Evolutionary conservation across 257 asterid genomes (phyloP).

Genomic region (Linaria vulgaris): DNA sequence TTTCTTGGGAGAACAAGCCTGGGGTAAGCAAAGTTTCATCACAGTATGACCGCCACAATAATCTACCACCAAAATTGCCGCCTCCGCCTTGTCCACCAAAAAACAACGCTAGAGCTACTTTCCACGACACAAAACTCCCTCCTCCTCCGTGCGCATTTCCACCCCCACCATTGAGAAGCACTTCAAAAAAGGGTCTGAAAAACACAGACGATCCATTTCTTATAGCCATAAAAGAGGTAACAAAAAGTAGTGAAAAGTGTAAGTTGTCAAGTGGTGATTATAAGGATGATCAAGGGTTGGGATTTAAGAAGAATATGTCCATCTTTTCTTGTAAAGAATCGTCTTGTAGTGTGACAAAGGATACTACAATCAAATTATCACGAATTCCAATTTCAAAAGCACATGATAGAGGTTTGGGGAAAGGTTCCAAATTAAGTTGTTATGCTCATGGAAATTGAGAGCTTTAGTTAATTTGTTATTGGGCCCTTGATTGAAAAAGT

Average conservation of each 20-base stretch:
- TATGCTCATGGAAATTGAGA: too few relatives aligned
- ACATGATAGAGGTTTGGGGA: not conserved
- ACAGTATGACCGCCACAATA: not conserved
- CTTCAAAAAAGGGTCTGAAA: slow-evolving; percentile 37
- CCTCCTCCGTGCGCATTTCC: slow-evolving; percentile 55
- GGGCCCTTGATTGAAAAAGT: too few relatives aligned
- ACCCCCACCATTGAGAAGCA: slow-evolving; percentile 30
- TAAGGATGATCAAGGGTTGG: slow-evolving; percentile 29
- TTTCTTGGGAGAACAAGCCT: slow-evolving; percentile 72
- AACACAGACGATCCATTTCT: slow-evolving; percentile 68
- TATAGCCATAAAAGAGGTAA: slow-evolving; percentile 64
- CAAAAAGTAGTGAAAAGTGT: slow-evolving; percentile 48
- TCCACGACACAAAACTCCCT: slow-evolving; percentile 35
- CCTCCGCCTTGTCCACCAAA: not conserved
- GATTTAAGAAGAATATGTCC: slow-evolving; percentile 46
- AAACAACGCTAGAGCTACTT: slow-evolving; percentile 22
- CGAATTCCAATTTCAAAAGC: slow-evolving; percentile 52
- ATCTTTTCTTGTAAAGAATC: slow-evolving; percentile 56
- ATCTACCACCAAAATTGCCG: slow-evolving; percentile 9
- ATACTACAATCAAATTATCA: slow-evolving; percentile 41
- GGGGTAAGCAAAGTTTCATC: slow-evolving; percentile 46
- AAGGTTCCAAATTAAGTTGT: too few relatives aligned
- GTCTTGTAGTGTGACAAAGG: slow-evolving; percentile 39
- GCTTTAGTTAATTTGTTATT: too few relatives aligned
- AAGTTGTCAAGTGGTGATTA: slow-evolving; percentile 17